These are phyloP conservation scores for Teunomyces pallodes DNA, from an alignment of 805 yeast species.

Conservation along the genomic window DNA sequence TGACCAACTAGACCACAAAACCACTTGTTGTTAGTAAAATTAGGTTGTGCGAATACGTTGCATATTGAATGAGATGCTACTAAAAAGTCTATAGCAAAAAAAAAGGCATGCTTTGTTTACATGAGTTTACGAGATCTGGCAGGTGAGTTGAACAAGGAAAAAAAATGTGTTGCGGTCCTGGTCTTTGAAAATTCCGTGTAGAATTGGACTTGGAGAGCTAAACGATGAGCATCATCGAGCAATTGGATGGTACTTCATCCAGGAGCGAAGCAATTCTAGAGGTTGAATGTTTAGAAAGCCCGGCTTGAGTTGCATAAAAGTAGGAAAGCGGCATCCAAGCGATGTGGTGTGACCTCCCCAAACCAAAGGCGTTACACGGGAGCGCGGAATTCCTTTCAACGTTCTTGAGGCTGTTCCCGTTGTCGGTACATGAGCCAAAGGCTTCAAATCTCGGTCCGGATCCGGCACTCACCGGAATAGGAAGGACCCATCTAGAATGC, in stretches of 20 bases:
- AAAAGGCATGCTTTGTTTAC: no score
- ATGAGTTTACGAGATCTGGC: no score
- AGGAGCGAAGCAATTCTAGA: no score
- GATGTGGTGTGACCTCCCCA: not conserved
- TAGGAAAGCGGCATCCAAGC: no score
- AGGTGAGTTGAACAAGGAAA: no score
- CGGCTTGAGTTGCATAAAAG: no score
- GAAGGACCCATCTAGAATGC: not conserved
- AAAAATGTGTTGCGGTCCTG: no score
- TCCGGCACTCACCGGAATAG: not conserved
- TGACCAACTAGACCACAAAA: constrained; percentile 99
- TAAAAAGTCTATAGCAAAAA: not conserved
- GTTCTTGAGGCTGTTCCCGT: not conserved
- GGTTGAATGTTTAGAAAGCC: no score
- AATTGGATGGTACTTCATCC: no score
- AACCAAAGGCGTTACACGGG: constrained; percentile 1
- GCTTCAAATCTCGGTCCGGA: not conserved
- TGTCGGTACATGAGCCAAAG: not conserved
- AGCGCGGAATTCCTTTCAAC: not conserved
- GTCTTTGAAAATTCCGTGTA: no score
- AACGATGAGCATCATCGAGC: not conserved
- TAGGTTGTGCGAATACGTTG: not conserved
- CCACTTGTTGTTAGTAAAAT: constrained; percentile 36
- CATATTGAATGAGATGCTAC: not conserved
- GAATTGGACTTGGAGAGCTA: not conserved